Evolutionary conservation across 371 early-diverging fungal genomes (phyloP), one percentile per base, ranked within the genome.

Genomic region (Choanephora cucurbitarum): DNA sequence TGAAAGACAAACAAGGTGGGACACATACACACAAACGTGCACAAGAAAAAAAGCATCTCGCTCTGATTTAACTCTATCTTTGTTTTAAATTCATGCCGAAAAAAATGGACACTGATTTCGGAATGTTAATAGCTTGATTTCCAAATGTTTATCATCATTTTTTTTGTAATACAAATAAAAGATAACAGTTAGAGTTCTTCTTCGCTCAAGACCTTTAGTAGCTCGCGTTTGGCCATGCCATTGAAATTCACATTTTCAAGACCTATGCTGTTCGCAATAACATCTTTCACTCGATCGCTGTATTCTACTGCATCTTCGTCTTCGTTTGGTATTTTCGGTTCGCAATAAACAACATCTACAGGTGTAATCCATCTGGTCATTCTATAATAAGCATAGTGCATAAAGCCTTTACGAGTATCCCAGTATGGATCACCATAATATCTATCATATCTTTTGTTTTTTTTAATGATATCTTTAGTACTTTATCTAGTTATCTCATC

Each of bases 341-440:
- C 24, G 41, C 64, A 61, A 45, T 72, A 75, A 15, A 59, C 53
- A 13, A 75, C 62, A 41, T 75, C 56, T 1, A 75, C 66, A 3
- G 70, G 56, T 15, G 75, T 67, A 5, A 60, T 44, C 75, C 75
- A 75, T 58, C 75, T 57, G 28, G 75, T 75, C 75, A 75, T 75
- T 41, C 70, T 67, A 34, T 72, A 75, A 49, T 71, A 75, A 1
- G 68, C 75, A 53, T 75, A 75, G 45, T 69, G 48, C 60, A 75
- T 61, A 32, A 75, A 75, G 22, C 75, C 75, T 44, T 72, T 72
- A 11, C 75, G 67, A 0, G 75, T 75, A 55, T 75, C 75, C 75
- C 75, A 75, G 46, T 75, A 75, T n/a, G 72, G 72, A 45, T 69
- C 66, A 22, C 75, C 75, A 56, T 59, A 72, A 13, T 24, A 49